Base-by-base conservation (phyloP, 1,284 basidiomycete genomes). In the Sanghuangporus sanghuang region DNA sequence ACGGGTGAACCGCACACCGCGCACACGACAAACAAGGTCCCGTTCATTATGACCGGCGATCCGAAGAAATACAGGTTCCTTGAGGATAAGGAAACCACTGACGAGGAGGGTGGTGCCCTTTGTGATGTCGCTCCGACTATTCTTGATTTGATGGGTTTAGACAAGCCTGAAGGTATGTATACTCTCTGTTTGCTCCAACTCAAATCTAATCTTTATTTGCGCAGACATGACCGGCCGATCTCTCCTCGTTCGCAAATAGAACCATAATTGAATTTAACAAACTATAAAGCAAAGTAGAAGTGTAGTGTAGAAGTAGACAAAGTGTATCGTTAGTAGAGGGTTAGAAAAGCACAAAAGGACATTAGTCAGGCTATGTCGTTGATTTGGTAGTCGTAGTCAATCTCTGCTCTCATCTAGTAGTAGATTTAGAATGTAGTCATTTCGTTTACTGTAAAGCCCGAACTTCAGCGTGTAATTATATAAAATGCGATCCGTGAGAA, bases 101-200 rank as follows among this genome's bases (percentile, higher is more conserved):
- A 75, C 46, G 83, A 87, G 60, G 80, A 82, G 59, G 80, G 80
- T 64, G 91, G 92, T 35, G 89, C 93, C 36, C 76, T 95, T 66
- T 90, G 90, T 67, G 93, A 95, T 75, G 92, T 96, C 65, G 93
- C 93, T 4, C 93, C 93, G 39, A 95, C 94, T 4, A 78, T 95
- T 50, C 78, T 95, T 67, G 89, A 84, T 66, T 75, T 95, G 54
- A 77, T 95, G 76, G 86, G 86, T 35, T 70, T 89, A 49, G 72
- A 79, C 4, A 75, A 87, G 67, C 87, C 87, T 9, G 78, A 86
- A 70, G 84, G 85, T 85, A 66, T 64, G 80, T 72, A 44, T 48
- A 35, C 59, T 59, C 8, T 27, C n/a, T 21, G 9, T 27, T 14
- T 14, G 6, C 16, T 55, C n/a, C 46, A 59, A 18, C 2, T 56